Evolutionary conservation across 352 stramenopile genomes (phyloP).

Genomic region (Phytophthora cactorum): DNA sequence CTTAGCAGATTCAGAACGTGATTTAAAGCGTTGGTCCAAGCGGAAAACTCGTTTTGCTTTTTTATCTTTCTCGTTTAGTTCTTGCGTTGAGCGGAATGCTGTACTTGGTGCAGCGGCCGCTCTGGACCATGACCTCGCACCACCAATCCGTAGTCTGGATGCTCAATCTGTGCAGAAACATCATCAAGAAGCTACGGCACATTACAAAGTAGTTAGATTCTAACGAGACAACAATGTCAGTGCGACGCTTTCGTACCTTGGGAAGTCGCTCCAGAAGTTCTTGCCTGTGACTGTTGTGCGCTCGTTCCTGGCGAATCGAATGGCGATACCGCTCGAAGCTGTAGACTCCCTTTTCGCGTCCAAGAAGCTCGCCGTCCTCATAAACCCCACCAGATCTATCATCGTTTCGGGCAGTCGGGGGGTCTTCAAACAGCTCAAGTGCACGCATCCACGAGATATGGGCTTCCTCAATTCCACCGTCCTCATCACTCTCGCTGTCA

Average conservation of each 20-base stretch:
- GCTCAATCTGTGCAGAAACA: slow-evolving; percentile 40
- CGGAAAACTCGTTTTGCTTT: too few relatives aligned
- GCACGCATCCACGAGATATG: slow-evolving; percentile 28
- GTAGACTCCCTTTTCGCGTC: slow-evolving; percentile 35
- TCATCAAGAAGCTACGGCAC: slow-evolving; percentile 40
- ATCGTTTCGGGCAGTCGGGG: slow-evolving; percentile 44
- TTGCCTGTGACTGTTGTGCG: slow-evolving; percentile 59
- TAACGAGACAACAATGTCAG: slow-evolving; percentile 7
- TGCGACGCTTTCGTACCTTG: slow-evolving; percentile 42
- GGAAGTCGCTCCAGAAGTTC: slow-evolving; percentile 58
- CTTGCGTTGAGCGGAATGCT: background rate
- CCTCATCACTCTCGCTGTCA: slow-evolving; percentile 81
- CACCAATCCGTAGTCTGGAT: slow-evolving; percentile 56
- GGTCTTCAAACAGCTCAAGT: slow-evolving; percentile 26
- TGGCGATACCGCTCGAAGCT: slow-evolving; percentile 67
- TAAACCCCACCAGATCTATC: slow-evolving; percentile 33
- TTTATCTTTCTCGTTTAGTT: too few relatives aligned
- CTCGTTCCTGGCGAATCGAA: slow-evolving; percentile 62
- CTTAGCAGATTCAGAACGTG: too few relatives aligned
- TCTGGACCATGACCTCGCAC: slow-evolving; percentile 58
- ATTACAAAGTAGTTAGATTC: slow-evolving; percentile 13
- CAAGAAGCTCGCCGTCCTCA: slow-evolving; percentile 51
- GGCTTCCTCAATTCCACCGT: slow-evolving; percentile 33
- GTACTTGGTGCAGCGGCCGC: slow-evolving; percentile 43
- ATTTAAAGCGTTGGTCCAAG: too few relatives aligned